These are phyloP conservation scores for Ogataea naganishii DNA, from an alignment of 805 yeast species.

Conservation along the genomic window DNA sequence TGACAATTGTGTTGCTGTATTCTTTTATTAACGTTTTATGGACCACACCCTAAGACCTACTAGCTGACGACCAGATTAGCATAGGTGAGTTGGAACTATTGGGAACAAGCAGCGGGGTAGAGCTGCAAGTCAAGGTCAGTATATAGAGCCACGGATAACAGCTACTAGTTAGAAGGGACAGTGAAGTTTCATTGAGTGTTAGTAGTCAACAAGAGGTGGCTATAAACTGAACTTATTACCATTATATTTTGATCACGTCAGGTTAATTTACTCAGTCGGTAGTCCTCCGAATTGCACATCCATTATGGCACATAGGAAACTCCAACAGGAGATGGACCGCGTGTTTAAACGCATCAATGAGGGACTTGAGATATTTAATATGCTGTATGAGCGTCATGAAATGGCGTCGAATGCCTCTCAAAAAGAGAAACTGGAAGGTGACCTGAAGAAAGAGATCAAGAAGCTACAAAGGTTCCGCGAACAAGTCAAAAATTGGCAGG, in stretches of 20 bases:
- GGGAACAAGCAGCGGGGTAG: too few species aligned
- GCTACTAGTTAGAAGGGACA: too few species aligned
- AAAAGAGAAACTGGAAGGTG: constrained; percentile 48
- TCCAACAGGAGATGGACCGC: constrained; percentile 50
- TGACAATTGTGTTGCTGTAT: too few species aligned
- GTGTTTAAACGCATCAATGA: constrained; percentile 53
- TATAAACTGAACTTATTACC: not conserved
- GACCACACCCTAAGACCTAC: too few species aligned
- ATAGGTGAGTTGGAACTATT: too few species aligned
- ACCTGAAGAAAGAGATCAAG: constrained; percentile 52
- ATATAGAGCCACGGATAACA: too few species aligned
- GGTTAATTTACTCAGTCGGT: not conserved
- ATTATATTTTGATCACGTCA: not conserved
- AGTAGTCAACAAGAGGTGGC: not conserved
- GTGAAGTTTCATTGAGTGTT: too few species aligned
- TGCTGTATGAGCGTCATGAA: constrained; percentile 45
- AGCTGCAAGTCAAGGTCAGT: too few species aligned
- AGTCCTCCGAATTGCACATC: not conserved
- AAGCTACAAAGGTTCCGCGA: constrained; percentile 51
- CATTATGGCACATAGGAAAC: constrained; percentile 28
- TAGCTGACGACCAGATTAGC: too few species aligned
- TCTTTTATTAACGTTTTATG: too few species aligned
- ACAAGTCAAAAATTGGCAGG: constrained; percentile 51
- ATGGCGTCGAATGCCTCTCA: constrained; percentile 40
- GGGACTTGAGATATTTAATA: constrained; percentile 47